phyloP scores from a whole-genome alignment of 1,284 basidiomycete genomes.

The Naganishia albida region DNA sequence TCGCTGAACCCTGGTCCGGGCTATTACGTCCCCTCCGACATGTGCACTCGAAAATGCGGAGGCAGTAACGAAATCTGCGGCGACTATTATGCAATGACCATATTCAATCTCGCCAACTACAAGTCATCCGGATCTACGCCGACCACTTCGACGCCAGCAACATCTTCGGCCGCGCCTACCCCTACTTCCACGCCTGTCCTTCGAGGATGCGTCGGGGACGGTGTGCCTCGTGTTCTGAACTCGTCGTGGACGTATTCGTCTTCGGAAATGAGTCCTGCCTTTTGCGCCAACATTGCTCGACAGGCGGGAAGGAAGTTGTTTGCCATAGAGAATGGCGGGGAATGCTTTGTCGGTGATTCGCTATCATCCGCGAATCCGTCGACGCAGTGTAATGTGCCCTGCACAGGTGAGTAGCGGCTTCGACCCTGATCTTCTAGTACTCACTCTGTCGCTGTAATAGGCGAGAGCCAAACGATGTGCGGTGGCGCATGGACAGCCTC shows the following conservation, averaged over 20 bases:
- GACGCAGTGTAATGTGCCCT: constrained; percentile 33
- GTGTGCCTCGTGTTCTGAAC: constrained; percentile 2
- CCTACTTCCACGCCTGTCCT: neutral
- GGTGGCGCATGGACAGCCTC: constrained; percentile 1
- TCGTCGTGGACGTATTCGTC: neutral
- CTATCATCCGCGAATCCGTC: constrained; percentile 25
- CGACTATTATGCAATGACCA: constrained; percentile 14
- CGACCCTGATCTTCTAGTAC: neutral
- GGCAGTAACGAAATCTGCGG: constrained; percentile 25
- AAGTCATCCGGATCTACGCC: neutral
- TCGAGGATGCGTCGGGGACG: constrained; percentile 12
- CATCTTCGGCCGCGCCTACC: neutral
- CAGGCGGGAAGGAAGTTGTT: constrained; percentile 10
- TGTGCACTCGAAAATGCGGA: constrained; percentile 21
- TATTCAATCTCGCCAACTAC: constrained; percentile 1
- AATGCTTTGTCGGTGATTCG: constrained; percentile 14
- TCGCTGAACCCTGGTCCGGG: constrained; percentile 8
- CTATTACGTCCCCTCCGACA: constrained; percentile 18
- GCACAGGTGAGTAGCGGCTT: constrained; percentile 11
- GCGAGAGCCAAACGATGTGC: neutral
- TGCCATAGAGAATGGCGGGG: constrained; percentile 3
- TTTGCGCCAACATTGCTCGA: constrained; percentile 11
- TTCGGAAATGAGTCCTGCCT: constrained; percentile 3
- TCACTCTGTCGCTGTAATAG: neutral
- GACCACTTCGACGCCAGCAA: neutral